A percentile compares a stretch with the other conserved stretches of the same genome.
Conservation (phyloP, 225 moss, liverwort and hornwort genomes). For the Asterella californica region DNA sequence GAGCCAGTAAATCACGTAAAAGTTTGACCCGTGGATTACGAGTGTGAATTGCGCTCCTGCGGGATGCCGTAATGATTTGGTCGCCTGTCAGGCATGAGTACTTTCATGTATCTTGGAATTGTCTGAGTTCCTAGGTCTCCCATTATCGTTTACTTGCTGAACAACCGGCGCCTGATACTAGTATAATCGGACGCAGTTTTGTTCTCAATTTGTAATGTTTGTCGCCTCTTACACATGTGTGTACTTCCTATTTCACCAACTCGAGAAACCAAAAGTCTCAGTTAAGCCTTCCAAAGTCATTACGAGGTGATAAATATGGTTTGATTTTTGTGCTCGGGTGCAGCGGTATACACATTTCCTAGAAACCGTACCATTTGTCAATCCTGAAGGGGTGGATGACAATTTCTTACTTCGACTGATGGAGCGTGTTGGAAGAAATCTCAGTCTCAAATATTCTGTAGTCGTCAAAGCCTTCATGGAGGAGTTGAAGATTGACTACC, state of each 20-base stretch:
- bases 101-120: neutral
- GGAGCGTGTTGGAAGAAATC: slow-evolving; percentile 52
- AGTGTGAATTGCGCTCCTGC: neutral
- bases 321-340: neutral
- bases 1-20: neutral
- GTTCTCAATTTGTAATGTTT: neutral
- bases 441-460: slow-evolving; percentile 43
- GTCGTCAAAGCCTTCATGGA: slow-evolving; percentile 40
- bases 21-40: neutral
- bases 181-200: neutral
- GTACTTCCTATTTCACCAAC: neutral
- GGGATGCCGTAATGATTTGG: neutral
- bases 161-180: neutral
- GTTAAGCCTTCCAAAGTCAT: neutral
- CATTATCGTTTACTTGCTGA: neutral
- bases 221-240: neutral
- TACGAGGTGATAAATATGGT: neutral
- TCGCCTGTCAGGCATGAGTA: neutral
- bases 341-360: slow-evolving; percentile 70
- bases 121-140: neutral
- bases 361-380: slow-evolving; percentile 61
- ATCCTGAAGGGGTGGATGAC: slow-evolving; percentile 52
- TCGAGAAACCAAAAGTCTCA: neutral
- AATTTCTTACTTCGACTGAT: slow-evolving; percentile 48
- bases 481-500: slow-evolving; percentile 56